phyloP scores from a whole-genome alignment of 78 protist genomes.

The slime mould (Dictyostelium discoideum) region dicty_2.7 NC_007090.3:2494001-2494500 shows the following conservation, averaged over 20 bases:
- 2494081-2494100: neutral
- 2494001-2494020: neutral
- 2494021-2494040: neutral
- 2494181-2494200: conserved; percentile 46
- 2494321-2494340: conserved; percentile 17
- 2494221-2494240: conserved; percentile 66
- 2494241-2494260: neutral
- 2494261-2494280: conserved; percentile 59
- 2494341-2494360: conserved; percentile 60
- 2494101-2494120: no score
- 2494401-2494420: conserved; percentile 51
- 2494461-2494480: conserved; percentile 68
- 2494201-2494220: conserved; percentile 71
- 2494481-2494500: conserved; percentile 22
- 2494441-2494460: conserved; percentile 41
- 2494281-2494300: conserved; percentile 69
- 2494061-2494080: conserved; percentile 20
- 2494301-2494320: conserved; percentile 54
- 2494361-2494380: conserved; percentile 48
- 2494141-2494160: neutral
- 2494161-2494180: neutral
- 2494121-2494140: no score
- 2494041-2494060: neutral
- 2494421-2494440: conserved; percentile 40
- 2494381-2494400: conserved; percentile 34